Percentiles rank a stretch among this genome's conserved stretches.
These are phyloP conservation scores for Chaetomium strumarium DNA, from an alignment of 2,329 filamentous ascomycete species.

Conservation along the genomic window DNA sequence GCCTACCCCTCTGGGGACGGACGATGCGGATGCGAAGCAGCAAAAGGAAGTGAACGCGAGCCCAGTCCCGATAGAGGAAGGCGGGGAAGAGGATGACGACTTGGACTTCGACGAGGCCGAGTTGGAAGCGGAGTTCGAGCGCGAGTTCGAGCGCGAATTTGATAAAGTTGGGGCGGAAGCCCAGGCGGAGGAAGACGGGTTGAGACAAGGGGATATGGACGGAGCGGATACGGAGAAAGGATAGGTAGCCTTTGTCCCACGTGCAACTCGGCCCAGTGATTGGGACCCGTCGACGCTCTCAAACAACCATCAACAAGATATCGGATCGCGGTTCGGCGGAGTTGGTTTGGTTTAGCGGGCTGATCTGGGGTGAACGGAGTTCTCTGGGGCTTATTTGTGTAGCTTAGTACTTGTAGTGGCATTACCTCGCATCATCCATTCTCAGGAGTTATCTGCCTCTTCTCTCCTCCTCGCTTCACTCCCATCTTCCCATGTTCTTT, in stretches of 20 bases:
- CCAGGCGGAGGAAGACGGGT: constrained; percentile 2
- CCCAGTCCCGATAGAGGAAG: constrained; percentile 32
- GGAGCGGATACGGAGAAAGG: constrained; percentile 14
- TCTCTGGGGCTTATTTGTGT: neutral
- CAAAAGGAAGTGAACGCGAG: constrained; percentile 28
- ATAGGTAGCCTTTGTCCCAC: neutral
- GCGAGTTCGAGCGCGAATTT: constrained; percentile 47
- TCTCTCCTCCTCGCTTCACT: too few relatives aligned
- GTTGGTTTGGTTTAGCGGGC: neutral
- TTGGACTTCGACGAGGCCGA: constrained; percentile 43
- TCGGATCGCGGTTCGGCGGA: too few relatives aligned
- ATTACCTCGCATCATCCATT: neutral
- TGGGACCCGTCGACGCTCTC: too few relatives aligned
- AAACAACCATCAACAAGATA: too few relatives aligned
- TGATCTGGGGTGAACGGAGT: neutral
- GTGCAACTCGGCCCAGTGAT: too few relatives aligned
- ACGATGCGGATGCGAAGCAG: constrained; percentile 34
- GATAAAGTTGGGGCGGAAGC: constrained; percentile 11
- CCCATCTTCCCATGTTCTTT: too few relatives aligned
- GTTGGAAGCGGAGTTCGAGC: constrained; percentile 57
- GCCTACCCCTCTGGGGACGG: constrained; percentile 38
- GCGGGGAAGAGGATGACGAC: constrained; percentile 20
- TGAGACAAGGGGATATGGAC: constrained; percentile 2
- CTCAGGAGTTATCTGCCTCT: neutral
- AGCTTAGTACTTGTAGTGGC: constrained; percentile 2